Evolutionary conservation across 139 green algal species (phyloP).

Genomic region (Eudorina sp.): DNA sequence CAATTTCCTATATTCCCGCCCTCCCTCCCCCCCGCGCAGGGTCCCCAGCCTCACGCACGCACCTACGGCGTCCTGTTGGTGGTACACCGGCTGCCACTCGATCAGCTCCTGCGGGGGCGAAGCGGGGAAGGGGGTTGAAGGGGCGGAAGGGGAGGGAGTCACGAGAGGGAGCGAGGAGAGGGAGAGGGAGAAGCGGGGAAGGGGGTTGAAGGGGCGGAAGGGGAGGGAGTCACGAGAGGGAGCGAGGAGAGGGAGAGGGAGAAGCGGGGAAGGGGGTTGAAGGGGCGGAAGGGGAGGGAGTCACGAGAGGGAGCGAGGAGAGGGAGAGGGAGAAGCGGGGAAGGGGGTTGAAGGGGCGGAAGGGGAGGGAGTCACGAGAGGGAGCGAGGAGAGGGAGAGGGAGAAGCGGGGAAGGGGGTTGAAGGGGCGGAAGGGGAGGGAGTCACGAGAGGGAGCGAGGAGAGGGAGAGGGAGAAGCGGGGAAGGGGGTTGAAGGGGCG

Average conservation of each 20-base stretch:
- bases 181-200: background rate
- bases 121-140: background rate
- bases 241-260: background rate
- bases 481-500: too few species aligned
- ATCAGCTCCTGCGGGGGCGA: slow-evolving; percentile 85
- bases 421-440: background rate
- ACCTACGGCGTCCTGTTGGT: slow-evolving; percentile 75
- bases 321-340: background rate
- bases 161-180: background rate
- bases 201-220: background rate
- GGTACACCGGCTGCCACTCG: slow-evolving; percentile 94
- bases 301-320: background rate
- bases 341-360: background rate
- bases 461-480: too few species aligned
- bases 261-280: background rate
- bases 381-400: background rate
- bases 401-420: background rate
- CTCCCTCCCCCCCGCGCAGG: too few species aligned
- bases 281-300: background rate
- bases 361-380: background rate
- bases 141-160: slow-evolving; percentile 19
- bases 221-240: too few species aligned
- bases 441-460: too few species aligned
- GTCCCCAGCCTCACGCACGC: background rate
- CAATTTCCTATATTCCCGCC: too few species aligned